Evolutionary conservation across 345 rosid species (phyloP), one percentile per base, ranked within the genome.

Genomic region (Salix brachista): DNA sequence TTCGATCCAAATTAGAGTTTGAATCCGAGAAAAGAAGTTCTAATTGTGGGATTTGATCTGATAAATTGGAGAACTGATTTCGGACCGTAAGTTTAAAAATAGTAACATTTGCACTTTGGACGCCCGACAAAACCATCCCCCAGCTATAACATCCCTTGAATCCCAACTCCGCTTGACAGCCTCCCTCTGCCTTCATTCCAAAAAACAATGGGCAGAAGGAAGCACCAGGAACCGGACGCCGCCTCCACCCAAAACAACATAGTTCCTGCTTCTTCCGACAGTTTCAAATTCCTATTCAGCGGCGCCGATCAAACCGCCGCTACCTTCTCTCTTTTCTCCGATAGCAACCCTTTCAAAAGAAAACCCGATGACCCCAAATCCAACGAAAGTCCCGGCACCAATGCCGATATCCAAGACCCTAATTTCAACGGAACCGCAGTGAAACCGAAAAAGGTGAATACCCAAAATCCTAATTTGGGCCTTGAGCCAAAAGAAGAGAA

Each of bases 291-390:
- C 77, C 78, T 90, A 0, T 88, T 89, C 48, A 86, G 91, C 23
- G 82, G 73, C 39, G 78, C 46, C 2, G 81, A 67, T 13, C 71
- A 76, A 54, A 74, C 72, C 75, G 14, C 83, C 25, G 82, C 77
- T 32, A 79, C 72, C 60, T 75, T 87, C 36, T 87, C 88, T 79
- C 82, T 92, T 70, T 96, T 96, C 86, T 91, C 97, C 56, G 91
- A 90, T 58, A 79, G 67, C 73, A 96, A 96, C 75, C 97, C 99
- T 19, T 96, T 92, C 85, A 93, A 90, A 70, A 84, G 98, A 75
- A 92, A 93, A 78, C 79, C 83, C 61, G 61, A 69, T 32, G 87
- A 88, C 12, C 60, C 84, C 7, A 44, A 52, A 32, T 37, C 75
- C 61, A 17, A 26, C 3, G 48, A 64, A 70, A 80, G 52, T 83